A percentile compares a stretch with the other conserved stretches of the same genome.
These are phyloP conservation scores for Podospora sp. DNA, from an alignment of 495 filamentous ascomycete species.

Conservation along the genomic window DNA sequence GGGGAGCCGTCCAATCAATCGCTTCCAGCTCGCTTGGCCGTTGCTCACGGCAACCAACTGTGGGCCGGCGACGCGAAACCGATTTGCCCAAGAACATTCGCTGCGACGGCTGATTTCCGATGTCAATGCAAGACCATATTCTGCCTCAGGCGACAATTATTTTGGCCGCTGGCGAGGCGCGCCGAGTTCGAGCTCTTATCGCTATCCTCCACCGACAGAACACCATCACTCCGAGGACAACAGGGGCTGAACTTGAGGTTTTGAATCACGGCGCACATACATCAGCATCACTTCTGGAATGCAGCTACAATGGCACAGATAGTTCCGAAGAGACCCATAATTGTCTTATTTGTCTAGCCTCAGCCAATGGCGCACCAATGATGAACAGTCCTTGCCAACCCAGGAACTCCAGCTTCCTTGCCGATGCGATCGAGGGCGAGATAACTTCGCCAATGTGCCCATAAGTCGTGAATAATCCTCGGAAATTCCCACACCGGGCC, in stretches of 20 bases:
- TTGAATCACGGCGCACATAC: background rate
- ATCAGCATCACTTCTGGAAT: background rate
- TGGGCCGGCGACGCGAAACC: constrained; percentile 2
- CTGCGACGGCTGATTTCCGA: background rate
- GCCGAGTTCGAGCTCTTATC: background rate
- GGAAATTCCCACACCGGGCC: constrained; percentile 28
- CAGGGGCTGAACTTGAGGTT: too few species aligned
- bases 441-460: constrained; percentile 20
- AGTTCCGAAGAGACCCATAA: constrained; percentile 31
- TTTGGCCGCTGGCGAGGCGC: background rate
- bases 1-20: constrained; percentile 28
- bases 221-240: background rate
- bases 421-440: constrained; percentile 19
- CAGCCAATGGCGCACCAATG: constrained; percentile 9
- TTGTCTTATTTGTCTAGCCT: constrained; percentile 32
- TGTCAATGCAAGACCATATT: background rate
- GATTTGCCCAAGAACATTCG: background rate
- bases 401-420: constrained; percentile 26
- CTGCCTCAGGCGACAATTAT: constrained; percentile 4
- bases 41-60: constrained; percentile 34
- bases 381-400: constrained; percentile 21
- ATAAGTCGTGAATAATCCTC: constrained; percentile 25
- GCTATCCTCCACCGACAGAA: background rate
- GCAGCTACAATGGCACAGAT: background rate
- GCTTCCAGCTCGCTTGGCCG: constrained; percentile 6